Percentiles rank a stretch among this genome's conserved stretches.
Evolutionary conservation across 2,329 filamentous ascomycete species (phyloP).

Genomic region (Aspergillus japonicus): DNA sequence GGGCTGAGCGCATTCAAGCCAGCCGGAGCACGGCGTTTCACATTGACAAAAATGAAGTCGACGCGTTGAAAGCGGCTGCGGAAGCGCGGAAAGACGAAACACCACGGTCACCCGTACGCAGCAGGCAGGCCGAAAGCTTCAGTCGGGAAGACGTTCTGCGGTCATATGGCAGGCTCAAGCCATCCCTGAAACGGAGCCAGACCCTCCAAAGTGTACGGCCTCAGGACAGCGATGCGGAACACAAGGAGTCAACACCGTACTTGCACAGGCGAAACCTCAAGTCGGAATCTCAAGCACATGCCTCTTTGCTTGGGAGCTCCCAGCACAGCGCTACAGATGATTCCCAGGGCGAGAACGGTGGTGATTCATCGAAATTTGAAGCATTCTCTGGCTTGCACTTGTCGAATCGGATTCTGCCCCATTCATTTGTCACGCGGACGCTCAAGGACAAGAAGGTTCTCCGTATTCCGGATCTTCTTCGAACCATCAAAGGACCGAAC

Average conservation of each 20-base stretch:
- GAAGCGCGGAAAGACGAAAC: constrained; percentile 29
- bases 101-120: constrained; percentile 49
- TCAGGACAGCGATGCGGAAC: constrained; percentile 7
- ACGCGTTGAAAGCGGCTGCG: constrained; percentile 41
- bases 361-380: constrained; percentile 68
- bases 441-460: constrained; percentile 75
- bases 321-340: constrained; percentile 18
- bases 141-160: constrained; percentile 62
- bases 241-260: constrained; percentile 21
- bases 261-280: constrained; percentile 25
- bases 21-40: constrained; percentile 46
- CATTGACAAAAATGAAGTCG: constrained; percentile 45
- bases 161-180: constrained; percentile 30
- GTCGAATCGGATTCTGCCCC: constrained; percentile 77
- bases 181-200: constrained; percentile 35
- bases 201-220: constrained; percentile 33
- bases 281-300: constrained; percentile 20
- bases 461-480: constrained; percentile 75
- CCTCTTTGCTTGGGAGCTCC: constrained; percentile 12
- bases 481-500: constrained; percentile 75
- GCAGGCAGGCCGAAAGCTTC: constrained; percentile 53
- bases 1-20: constrained; percentile 36
- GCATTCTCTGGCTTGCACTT: constrained; percentile 83
- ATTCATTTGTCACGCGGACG: constrained; percentile 74
- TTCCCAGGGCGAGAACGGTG: constrained; percentile 18